Evolutionary conservation across 2,329 filamentous ascomycete genomes (phyloP).

Genomic region (Leptographium wingfieldii): DNA sequence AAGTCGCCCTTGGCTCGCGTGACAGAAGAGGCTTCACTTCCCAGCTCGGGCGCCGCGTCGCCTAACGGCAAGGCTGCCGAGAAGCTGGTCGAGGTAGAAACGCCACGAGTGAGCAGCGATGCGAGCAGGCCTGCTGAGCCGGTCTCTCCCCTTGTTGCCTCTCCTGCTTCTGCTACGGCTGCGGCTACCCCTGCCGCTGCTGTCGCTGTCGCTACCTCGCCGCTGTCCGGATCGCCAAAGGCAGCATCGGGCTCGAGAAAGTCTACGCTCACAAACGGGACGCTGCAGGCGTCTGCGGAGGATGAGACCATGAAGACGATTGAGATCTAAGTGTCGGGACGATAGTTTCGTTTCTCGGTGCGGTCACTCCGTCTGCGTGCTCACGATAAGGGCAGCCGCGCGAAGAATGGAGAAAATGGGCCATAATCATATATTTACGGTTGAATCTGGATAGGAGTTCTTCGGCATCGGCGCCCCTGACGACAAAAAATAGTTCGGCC

Average conservation of each 20-base stretch:
- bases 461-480: constrained; percentile 7
- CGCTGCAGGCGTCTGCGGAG: constrained; percentile 17
- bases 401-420: not conserved
- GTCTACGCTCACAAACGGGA: not conserved
- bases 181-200: too few species aligned
- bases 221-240: constrained; percentile 1
- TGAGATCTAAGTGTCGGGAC: constrained; percentile 33
- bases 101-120: constrained; percentile 35
- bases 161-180: too few species aligned
- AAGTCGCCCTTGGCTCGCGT: constrained; percentile 63
- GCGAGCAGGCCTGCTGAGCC: constrained; percentile 13
- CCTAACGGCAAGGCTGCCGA: constrained; percentile 29
- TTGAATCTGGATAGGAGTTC: constrained; percentile 11
- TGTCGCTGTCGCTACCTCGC: not conserved
- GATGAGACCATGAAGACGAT: constrained; percentile 49
- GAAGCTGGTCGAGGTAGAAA: constrained; percentile 45
- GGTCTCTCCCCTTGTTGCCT: too few species aligned
- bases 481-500: constrained; percentile 5
- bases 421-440: constrained; percentile 5
- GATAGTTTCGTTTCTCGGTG: not conserved
- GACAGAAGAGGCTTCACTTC: constrained; percentile 48
- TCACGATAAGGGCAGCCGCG: not conserved
- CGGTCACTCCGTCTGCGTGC: not conserved
- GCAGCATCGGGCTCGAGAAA: not conserved
- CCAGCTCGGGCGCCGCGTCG: constrained; percentile 17